Conservation (phyloP, 2,329 filamentous ascomycete species). For the Didymella keratinophila region DNA sequence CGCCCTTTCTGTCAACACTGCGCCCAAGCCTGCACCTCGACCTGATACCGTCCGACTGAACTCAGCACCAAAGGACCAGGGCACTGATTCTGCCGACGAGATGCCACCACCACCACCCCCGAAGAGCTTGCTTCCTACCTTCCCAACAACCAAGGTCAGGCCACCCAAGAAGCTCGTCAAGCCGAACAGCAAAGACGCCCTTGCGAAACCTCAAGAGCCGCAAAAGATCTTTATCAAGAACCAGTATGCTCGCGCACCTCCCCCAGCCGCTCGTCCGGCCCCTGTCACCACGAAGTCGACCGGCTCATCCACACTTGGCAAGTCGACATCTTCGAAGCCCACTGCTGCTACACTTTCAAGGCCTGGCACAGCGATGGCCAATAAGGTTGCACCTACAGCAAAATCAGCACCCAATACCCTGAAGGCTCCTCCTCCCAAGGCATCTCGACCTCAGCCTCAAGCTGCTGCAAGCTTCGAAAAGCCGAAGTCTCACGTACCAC, state of each 20-base stretch:
- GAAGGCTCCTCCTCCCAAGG: constrained; percentile 38
- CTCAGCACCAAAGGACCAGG: constrained; percentile 32
- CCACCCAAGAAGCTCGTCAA: constrained; percentile 63
- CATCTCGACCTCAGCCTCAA: constrained; percentile 43
- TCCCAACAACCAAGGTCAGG: constrained; percentile 49
- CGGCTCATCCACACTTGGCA: constrained; percentile 37
- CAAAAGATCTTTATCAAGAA: constrained; percentile 70
- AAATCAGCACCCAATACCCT: constrained; percentile 33
- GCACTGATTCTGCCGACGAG: constrained; percentile 56
- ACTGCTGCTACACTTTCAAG: constrained; percentile 60
- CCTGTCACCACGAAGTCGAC: constrained; percentile 27
- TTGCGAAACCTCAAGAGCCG: constrained; percentile 68
- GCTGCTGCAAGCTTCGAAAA: constrained; percentile 71
- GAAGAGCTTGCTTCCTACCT: constrained; percentile 59
- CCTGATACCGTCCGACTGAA: constrained; percentile 39
- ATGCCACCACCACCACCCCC: constrained; percentile 70
- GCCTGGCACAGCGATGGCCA: constrained; percentile 42
- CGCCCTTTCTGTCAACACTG: constrained; percentile 51
- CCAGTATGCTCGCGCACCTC: constrained; percentile 47
- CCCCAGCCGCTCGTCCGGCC: constrained; percentile 66
- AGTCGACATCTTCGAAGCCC: constrained; percentile 29
- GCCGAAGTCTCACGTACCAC: constrained; percentile 53
- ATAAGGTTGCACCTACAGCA: constrained; percentile 30
- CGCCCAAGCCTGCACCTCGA: constrained; percentile 42
- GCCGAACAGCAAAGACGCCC: constrained; percentile 65